Evolutionary conservation across 1,139 yeast species (phyloP).

Genomic region (Pneumocystis jirovecii): DNA sequence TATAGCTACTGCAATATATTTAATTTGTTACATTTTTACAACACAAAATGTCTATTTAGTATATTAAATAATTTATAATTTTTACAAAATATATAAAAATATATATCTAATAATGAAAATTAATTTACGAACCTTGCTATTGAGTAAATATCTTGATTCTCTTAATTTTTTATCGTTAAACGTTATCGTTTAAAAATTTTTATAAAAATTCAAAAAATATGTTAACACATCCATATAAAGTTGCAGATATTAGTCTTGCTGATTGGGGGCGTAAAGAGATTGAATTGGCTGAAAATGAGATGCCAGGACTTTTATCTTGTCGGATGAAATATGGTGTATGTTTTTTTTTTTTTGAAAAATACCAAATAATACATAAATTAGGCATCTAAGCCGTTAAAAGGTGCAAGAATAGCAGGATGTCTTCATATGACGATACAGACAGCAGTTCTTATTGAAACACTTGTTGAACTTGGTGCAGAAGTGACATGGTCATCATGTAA

Average conservation of each 20-base stretch:
- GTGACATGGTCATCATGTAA: constrained; percentile 99
- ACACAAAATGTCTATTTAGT: too few relatives aligned
- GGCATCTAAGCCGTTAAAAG: constrained; percentile 29
- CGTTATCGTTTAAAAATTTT: not conserved
- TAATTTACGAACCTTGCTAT: too few relatives aligned
- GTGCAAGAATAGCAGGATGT: constrained; percentile 8
- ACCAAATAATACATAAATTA: constrained; percentile 8
- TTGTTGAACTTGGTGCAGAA: constrained; percentile 97
- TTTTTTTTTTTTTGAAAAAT: constrained; percentile 2
- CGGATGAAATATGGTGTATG: constrained; percentile 81
- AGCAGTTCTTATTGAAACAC: constrained; percentile 96
- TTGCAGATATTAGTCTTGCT: constrained; percentile 96
- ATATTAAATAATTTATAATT: too few relatives aligned
- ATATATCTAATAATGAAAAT: too few relatives aligned
- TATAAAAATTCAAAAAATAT: not conserved
- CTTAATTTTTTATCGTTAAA: not conserved
- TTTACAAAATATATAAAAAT: too few relatives aligned
- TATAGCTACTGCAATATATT: too few relatives aligned
- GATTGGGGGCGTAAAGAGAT: constrained; percentile 99
- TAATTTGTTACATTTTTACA: too few relatives aligned
- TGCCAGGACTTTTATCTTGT: constrained; percentile 99
- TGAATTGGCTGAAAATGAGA: constrained; percentile 93
- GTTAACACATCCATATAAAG: constrained; percentile 56
- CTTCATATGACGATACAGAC: constrained; percentile 99
- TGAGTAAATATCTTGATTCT: not conserved